phyloP scores from a whole-genome alignment of 352 stramenopile species.

The Phytopythium cucurbitacearum region DNA sequence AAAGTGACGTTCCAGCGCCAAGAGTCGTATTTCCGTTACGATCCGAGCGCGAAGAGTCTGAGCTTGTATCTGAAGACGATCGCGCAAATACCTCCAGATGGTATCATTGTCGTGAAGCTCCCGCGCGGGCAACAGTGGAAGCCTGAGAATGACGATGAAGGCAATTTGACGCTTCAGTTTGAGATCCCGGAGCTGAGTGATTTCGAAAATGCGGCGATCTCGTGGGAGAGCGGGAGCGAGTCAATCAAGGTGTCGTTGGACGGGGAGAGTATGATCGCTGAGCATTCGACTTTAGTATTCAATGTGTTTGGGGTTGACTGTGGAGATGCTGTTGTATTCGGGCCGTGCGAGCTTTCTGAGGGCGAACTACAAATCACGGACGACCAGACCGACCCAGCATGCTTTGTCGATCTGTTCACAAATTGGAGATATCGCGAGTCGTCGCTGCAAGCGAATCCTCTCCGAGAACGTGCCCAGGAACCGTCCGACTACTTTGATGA shows the following conservation, averaged over 20 bases:
- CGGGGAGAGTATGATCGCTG: slow-evolving; percentile 22
- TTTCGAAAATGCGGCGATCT: slow-evolving; percentile 20
- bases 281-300: slow-evolving; percentile 28
- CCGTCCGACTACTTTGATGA: slow-evolving; percentile 24
- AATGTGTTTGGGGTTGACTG: slow-evolving; percentile 28
- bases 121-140: slow-evolving; percentile 21
- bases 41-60: slow-evolving; percentile 15
- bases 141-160: slow-evolving; percentile 6
- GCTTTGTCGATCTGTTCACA: slow-evolving; percentile 23
- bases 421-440: slow-evolving; percentile 36
- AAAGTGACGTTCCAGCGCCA: slow-evolving; percentile 45
- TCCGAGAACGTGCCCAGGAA: slow-evolving; percentile 17
- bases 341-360: slow-evolving; percentile 37
- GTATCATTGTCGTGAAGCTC: slow-evolving; percentile 27
- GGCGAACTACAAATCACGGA: slow-evolving; percentile 5
- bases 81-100: slow-evolving; percentile 23
- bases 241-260: slow-evolving; percentile 30
- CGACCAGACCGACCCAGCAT: slow-evolving; percentile 5
- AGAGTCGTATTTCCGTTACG: slow-evolving; percentile 49
- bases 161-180: slow-evolving; percentile 23
- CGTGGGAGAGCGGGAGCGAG: slow-evolving; percentile 18
- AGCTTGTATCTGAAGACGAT: slow-evolving; percentile 33
- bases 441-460: slow-evolving; percentile 19
- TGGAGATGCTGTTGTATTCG: slow-evolving; percentile 22
- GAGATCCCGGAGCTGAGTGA: slow-evolving; percentile 24